These are phyloP conservation scores for Yarrowia divulgata DNA, from an alignment of 805 yeast species.

Conservation along the genomic window DNA sequence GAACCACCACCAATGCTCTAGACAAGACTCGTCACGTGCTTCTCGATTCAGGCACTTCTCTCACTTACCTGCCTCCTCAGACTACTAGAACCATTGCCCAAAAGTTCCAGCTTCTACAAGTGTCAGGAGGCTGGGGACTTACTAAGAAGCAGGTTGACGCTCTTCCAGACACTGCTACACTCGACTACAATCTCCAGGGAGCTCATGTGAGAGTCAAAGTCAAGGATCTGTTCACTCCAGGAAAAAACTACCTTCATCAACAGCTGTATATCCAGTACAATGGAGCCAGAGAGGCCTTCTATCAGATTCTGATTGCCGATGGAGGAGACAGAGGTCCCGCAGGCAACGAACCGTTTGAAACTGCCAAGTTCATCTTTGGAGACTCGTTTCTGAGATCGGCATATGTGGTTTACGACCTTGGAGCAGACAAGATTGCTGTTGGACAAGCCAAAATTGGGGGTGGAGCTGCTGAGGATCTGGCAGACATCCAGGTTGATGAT, in stretches of 20 bases:
- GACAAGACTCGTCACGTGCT: conserved; percentile 38
- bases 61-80: conserved; percentile 48
- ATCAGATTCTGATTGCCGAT: conserved; percentile 7
- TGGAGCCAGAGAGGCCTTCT: not conserved
- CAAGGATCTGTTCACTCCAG: conserved; percentile 62
- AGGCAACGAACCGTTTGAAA: conserved; percentile 62
- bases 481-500: not conserved
- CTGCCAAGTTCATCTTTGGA: conserved; percentile 54
- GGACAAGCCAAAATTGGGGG: conserved; percentile 55
- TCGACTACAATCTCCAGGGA: conserved; percentile 88
- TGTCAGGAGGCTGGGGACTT: conserved; percentile 59
- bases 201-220: conserved; percentile 87
- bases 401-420: conserved; percentile 71
- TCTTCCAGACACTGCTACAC: conserved; percentile 85
- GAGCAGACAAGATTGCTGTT: conserved; percentile 60
- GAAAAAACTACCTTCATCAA: not conserved
- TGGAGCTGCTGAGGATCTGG: not conserved
- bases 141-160: conserved; percentile 60
- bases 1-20: conserved; percentile 48
- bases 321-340: conserved; percentile 14
- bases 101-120: conserved; percentile 45
- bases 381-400: conserved; percentile 68
- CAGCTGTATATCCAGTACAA: conserved; percentile 3
- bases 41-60: conserved; percentile 64
- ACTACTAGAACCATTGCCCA: conserved; percentile 50